phyloP scores from a whole-genome alignment of 2,329 filamentous ascomycete species.

The Diaporthe nobilis region DNA sequence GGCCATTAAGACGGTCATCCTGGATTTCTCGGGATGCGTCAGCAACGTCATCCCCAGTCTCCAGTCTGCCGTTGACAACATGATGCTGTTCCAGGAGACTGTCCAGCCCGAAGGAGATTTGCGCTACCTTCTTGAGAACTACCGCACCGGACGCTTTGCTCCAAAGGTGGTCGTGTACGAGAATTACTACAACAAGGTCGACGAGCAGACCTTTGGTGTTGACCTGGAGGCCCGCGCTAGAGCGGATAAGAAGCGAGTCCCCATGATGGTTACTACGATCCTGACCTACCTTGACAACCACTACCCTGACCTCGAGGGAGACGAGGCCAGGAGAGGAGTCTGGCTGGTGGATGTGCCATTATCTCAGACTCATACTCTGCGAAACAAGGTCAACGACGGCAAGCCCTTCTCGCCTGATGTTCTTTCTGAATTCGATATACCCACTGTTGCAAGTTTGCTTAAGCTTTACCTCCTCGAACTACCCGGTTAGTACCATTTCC shows the following conservation, averaged over 20 bases:
- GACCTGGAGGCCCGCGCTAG: conserved; percentile 96
- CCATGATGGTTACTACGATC: conserved; percentile 90
- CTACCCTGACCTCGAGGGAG: conserved; percentile 97
- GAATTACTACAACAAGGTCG: conserved; percentile 98
- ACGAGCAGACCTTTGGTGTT: conserved; percentile 97
- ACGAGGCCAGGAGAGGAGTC: conserved; percentile 90
- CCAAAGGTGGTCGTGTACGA: conserved; percentile 95
- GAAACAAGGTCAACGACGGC: conserved; percentile 87
- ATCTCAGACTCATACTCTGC: conserved; percentile 85
- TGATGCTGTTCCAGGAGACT: conserved; percentile 99
- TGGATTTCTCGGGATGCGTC: conserved; percentile 97
- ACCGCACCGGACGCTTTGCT: conserved; percentile 92
- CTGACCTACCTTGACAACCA: conserved; percentile 96
- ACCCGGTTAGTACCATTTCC: conserved; percentile 75
- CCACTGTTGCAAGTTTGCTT: conserved; percentile 90
- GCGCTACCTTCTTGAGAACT: conserved; percentile 95
- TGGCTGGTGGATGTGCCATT: conserved; percentile 96
- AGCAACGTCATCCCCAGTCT: conserved; percentile 98
- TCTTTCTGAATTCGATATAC: conserved; percentile 91
- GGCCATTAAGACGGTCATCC: conserved; percentile 97
- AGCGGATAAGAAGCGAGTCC: conserved; percentile 95
- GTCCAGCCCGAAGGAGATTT: conserved; percentile 94
- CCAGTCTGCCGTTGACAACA: conserved; percentile 96
- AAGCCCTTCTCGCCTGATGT: conserved; percentile 82
- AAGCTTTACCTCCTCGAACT: conserved; percentile 97